Percentiles rank a stretch among this genome's conserved stretches.
Conservation (phyloP, 2,329 filamentous ascomycete genomes). For the Fusarium albosuccineum region DNA sequence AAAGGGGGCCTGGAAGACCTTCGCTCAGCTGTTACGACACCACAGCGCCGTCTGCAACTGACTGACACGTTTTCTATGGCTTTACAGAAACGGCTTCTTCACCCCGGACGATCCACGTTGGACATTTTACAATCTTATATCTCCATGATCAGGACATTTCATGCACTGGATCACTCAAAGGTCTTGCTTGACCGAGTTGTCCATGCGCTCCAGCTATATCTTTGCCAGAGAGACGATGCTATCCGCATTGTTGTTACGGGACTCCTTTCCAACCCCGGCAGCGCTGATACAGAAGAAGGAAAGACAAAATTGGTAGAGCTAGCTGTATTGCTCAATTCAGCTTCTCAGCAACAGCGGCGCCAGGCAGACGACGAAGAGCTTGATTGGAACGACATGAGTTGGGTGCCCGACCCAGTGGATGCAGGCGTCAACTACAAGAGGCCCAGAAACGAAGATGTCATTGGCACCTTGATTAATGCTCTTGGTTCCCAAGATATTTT, state of each 20-base stretch:
- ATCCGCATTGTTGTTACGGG: constrained; percentile 82
- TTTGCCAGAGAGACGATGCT: constrained; percentile 82
- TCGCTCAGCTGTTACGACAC: constrained; percentile 75
- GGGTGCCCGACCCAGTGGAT: constrained; percentile 93
- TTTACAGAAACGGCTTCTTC: constrained; percentile 75
- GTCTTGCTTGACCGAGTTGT: constrained; percentile 82
- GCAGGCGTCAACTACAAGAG: constrained; percentile 93
- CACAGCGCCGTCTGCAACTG: constrained; percentile 76
- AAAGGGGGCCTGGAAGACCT: constrained; percentile 81
- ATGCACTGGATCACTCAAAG: constrained; percentile 80
- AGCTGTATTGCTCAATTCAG: constrained; percentile 73
- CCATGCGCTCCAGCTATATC: constrained; percentile 78
- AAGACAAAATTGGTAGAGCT: constrained; percentile 74
- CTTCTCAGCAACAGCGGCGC: constrained; percentile 65
- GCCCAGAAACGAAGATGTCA: constrained; percentile 89
- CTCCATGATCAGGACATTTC: constrained; percentile 82
- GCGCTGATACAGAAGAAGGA: constrained; percentile 61
- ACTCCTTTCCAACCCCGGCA: constrained; percentile 72
- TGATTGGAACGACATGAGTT: constrained; percentile 93
- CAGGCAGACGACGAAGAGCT: constrained; percentile 76
- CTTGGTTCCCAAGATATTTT: constrained; percentile 92
- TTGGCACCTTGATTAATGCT: constrained; percentile 88
- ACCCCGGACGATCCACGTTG: constrained; percentile 81
- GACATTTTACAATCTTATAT: constrained; percentile 84
- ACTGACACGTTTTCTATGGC: constrained; percentile 77